Evolutionary conservation across 306 rosid genomes (phyloP), one percentile per base, ranked within the genome.

Genomic region (Castanea mollissima): DNA sequence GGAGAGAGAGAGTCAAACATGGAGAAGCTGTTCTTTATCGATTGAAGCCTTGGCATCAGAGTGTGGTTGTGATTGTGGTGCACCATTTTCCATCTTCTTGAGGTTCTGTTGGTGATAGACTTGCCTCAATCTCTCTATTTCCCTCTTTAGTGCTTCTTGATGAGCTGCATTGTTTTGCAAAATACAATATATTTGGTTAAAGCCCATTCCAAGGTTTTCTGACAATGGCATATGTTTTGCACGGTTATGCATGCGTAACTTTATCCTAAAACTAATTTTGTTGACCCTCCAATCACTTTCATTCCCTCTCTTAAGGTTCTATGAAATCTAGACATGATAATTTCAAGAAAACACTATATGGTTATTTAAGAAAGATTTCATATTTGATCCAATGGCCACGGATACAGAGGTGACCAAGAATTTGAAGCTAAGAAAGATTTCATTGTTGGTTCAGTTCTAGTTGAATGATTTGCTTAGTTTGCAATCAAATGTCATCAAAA

Each of bases 101-200:
- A 90, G 83, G 80, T 63, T 90, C 35, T 95, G 99, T 46, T 93
- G 94, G 77, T 95, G 90, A 84, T 91, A 93, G 21, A 93, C 92
- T 85, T 86, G 94, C 82, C 97, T 87, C 57, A 95, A 82, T 84
- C 99, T 93, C 80, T 95, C 98, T 84, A 95, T 93, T 84, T 95
- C 99, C 80, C 94, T 93, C 92, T 93, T 95, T 73, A 95, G 75
- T 79, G 99, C 97, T 68, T 91, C 99, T 87, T 95, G 99, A 88
- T 95, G 99, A 76, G 99, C 99, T 94, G 89, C 91, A 86, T 68
- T n/a, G 52, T 68, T 68, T 52, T 34, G 32, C 55, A 69, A 71
- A 35, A 41, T 73, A 59, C 70, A 51, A 56, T 68, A 31, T 69
- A 31, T 69, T 63, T 75, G 69, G 18, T 12, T 31, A 83, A 67